These are phyloP conservation scores for Hibiscus mutabilis DNA, from an alignment of 345 rosid genomes.

Conservation along the genomic window DNA sequence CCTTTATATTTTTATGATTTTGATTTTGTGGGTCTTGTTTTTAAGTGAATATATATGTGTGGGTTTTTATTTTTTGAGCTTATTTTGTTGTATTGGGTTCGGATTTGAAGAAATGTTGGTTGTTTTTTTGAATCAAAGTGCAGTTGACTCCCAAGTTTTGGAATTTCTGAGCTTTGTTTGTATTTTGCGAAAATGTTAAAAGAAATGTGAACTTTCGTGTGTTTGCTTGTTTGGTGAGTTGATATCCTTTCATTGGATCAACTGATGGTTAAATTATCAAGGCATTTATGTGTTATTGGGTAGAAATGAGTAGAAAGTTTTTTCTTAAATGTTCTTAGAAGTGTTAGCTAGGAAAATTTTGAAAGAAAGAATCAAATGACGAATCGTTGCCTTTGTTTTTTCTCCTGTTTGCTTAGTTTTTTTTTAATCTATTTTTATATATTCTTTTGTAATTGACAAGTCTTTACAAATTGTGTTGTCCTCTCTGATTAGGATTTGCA, in stretches of 20 bases:
- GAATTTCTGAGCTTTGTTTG: neutral
- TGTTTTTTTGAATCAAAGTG: neutral
- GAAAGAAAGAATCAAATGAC: neutral
- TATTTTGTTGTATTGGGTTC: neutral
- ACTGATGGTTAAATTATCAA: neutral
- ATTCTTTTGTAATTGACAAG: neutral
- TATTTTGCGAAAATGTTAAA: neutral
- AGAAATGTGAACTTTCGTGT: neutral
- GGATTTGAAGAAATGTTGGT: neutral
- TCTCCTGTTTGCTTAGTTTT: neutral
- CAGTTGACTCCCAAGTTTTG: slow-evolving; percentile 3
- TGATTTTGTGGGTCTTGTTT: neutral
- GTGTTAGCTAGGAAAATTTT: neutral
- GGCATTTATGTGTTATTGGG: neutral
- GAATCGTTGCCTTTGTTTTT: neutral
- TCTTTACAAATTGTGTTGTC: neutral
- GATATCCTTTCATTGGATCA: neutral
- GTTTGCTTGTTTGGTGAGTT: neutral
- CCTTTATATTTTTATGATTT: neutral
- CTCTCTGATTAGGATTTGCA: slow-evolving; percentile 21
- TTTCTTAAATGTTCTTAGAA: neutral
- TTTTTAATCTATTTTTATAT: neutral
- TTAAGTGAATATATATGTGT: neutral
- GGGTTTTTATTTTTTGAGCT: slow-evolving; percentile 6
- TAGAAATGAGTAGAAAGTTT: neutral